These are phyloP conservation scores for Datisca glomerata DNA, from an alignment of 306 rosid species.

Conservation along the genomic window DNA sequence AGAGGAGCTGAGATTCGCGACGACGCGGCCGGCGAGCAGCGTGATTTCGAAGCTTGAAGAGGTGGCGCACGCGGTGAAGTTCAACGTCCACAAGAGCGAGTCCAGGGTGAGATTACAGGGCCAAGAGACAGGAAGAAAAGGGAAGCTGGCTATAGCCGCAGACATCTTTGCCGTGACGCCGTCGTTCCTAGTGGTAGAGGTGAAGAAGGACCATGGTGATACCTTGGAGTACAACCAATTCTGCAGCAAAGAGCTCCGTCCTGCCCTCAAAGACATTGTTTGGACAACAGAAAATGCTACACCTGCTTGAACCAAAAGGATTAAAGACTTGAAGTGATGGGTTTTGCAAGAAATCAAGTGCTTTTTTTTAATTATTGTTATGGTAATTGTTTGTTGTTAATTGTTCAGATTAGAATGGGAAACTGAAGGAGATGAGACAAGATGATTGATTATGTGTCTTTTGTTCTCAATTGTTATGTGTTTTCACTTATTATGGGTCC, in stretches of 20 bases:
- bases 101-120: slow-evolving; percentile 61
- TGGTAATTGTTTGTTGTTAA: background rate
- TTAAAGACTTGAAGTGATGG: no score
- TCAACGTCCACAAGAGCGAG: slow-evolving; percentile 62
- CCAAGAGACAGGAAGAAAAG: slow-evolving; percentile 61
- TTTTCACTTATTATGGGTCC: no score
- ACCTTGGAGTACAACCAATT: slow-evolving; percentile 82
- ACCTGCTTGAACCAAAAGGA: slow-evolving; percentile 5
- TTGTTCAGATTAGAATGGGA: slow-evolving; percentile 6
- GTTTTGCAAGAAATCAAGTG: background rate
- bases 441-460: background rate
- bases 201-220: slow-evolving; percentile 80
- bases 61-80: slow-evolving; percentile 54
- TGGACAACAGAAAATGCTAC: slow-evolving; percentile 47
- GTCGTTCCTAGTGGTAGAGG: slow-evolving; percentile 76
- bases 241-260: slow-evolving; percentile 87
- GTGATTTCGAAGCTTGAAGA: slow-evolving; percentile 82
- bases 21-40: slow-evolving; percentile 67
- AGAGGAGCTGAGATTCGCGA: slow-evolving; percentile 80
- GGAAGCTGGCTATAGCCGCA: slow-evolving; percentile 65
- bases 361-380: background rate
- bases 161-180: slow-evolving; percentile 73
- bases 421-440: background rate
- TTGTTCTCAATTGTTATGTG: background rate
- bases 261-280: slow-evolving; percentile 76